Evolutionary conservation across 1,284 basidiomycete species (phyloP).

Genomic region (Puccinia polysora): DNA sequence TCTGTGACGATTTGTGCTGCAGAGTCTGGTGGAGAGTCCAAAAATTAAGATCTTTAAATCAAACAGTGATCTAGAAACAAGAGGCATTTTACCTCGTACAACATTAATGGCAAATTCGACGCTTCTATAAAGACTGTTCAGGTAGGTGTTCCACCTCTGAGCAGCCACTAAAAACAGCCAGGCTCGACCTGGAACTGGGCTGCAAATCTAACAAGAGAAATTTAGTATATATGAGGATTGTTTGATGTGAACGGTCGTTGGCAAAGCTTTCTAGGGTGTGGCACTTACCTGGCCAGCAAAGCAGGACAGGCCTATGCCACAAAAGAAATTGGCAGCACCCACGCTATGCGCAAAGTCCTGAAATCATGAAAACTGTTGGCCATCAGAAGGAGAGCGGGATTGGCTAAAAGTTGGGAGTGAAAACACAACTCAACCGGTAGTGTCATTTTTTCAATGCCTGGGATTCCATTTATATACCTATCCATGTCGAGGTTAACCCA

Average conservation of each 20-base stretch:
- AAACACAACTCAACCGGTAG: constrained; percentile 1
- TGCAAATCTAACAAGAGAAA: neutral
- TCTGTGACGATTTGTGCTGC: constrained; percentile 16
- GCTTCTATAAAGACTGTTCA: constrained; percentile 3
- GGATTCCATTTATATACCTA: neutral
- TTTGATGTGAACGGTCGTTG: neutral
- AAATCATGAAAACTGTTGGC: neutral
- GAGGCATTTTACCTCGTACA: neutral
- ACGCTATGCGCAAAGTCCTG: neutral
- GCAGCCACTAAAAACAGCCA: constrained; percentile 15
- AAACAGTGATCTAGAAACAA: neutral
- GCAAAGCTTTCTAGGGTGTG: no score
- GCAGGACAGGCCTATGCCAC: constrained; percentile 16
- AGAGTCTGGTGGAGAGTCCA: neutral
- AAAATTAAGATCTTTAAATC: neutral
- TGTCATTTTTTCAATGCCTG: neutral
- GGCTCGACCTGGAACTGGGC: constrained; percentile 6
- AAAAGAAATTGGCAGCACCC: constrained; percentile 21
- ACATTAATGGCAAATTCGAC: neutral
- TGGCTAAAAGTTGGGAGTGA: no score
- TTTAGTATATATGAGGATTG: neutral
- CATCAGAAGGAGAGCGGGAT: neutral
- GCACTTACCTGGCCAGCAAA: constrained; percentile 21
- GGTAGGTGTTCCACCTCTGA: constrained; percentile 17
- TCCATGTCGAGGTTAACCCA: constrained; percentile 15